phyloP scores from a whole-genome alignment of 1,284 basidiomycete species.

The Cryptococcus amylolentus region DNA sequence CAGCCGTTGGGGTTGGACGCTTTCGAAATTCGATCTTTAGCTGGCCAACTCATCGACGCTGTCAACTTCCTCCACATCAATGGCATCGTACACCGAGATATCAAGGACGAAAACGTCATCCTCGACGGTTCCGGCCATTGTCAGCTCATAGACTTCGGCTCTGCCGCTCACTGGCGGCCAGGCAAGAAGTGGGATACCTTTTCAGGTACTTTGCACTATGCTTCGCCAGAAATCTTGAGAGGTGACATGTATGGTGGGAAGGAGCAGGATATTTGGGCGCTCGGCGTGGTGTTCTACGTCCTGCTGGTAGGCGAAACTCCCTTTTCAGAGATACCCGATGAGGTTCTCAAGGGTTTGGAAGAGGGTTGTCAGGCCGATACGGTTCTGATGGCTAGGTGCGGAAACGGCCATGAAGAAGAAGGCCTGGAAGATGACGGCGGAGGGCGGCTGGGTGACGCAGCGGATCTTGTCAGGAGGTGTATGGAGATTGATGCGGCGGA shows the following conservation, averaged over 20 bases:
- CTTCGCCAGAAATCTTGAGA: conserved; percentile 91
- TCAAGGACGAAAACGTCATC: conserved; percentile 96
- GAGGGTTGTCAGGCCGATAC: conserved; percentile 28
- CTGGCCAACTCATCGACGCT: conserved; percentile 92
- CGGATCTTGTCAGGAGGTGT: conserved; percentile 47
- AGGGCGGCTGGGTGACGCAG: conserved; percentile 42
- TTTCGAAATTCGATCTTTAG: conserved; percentile 71
- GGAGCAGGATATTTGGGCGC: conserved; percentile 97
- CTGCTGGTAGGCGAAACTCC: conserved; percentile 93
- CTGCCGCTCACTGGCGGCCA: conserved; percentile 62
- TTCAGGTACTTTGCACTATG: conserved; percentile 80
- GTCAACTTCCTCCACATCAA: conserved; percentile 84
- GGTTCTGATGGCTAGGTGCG: conserved; percentile 40
- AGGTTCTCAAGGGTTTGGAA: conserved; percentile 37
- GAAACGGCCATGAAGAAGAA: conserved; percentile 27
- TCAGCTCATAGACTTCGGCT: conserved; percentile 92
- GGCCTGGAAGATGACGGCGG: conserved; percentile 45
- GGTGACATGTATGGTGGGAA: conserved; percentile 93
- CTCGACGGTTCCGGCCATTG: conserved; percentile 58
- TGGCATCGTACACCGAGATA: conserved; percentile 93
- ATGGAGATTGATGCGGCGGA: conserved; percentile 39
- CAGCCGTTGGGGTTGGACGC: conserved; percentile 81
- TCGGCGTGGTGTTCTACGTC: conserved; percentile 96
- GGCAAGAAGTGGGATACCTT: conserved; percentile 95
- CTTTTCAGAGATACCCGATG: conserved; percentile 59